A percentile compares a stretch with the other conserved stretches of the same genome.
phyloP scores from a whole-genome alignment of 306 rosid genomes.

The Prunus dulcis region DNA sequence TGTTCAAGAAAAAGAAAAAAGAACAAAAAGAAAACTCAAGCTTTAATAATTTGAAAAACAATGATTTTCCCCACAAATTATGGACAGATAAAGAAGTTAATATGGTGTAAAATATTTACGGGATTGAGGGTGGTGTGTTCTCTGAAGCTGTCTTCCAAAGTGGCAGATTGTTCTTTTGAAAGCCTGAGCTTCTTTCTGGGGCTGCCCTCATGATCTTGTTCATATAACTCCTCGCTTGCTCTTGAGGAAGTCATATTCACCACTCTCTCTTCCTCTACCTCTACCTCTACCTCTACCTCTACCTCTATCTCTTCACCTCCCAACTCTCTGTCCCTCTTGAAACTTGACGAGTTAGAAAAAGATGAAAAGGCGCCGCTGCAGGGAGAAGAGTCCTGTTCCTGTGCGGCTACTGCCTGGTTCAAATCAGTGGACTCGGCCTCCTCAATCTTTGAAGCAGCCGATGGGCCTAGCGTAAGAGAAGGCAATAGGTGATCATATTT shows the following conservation, averaged over 20 bases:
- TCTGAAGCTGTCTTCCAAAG: conserved; percentile 64
- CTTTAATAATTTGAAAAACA: not conserved
- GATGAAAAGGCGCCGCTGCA: conserved; percentile 49
- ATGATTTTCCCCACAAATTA: not conserved
- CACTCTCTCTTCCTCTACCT: conserved; percentile 20
- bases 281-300: conserved; percentile 8
- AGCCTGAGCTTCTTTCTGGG: conserved; percentile 86
- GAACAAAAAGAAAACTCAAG: not conserved
- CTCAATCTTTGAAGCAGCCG: conserved; percentile 17
- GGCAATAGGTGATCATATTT: conserved; percentile 44
- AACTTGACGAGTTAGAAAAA: conserved; percentile 58
- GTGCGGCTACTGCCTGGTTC: conserved; percentile 13
- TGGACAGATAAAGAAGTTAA: not conserved
- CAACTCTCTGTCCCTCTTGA: conserved; percentile 70
- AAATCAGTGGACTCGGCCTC: not conserved
- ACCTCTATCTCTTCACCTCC: conserved; percentile 22
- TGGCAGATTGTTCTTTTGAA: conserved; percentile 66
- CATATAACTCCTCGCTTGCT: conserved; percentile 33
- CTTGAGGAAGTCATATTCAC: conserved; percentile 6
- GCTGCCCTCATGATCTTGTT: conserved; percentile 36
- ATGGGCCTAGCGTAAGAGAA: conserved; percentile 54
- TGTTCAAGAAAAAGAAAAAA: not conserved
- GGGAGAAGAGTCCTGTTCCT: conserved; percentile 35
- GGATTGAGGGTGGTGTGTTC: conserved; percentile 69
- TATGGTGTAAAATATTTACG: conserved; percentile 28